Evolutionary conservation across 2,329 filamentous ascomycete genomes (phyloP), one percentile per base, ranked within the genome.

Genomic region (Bipolaris bicolor): DNA sequence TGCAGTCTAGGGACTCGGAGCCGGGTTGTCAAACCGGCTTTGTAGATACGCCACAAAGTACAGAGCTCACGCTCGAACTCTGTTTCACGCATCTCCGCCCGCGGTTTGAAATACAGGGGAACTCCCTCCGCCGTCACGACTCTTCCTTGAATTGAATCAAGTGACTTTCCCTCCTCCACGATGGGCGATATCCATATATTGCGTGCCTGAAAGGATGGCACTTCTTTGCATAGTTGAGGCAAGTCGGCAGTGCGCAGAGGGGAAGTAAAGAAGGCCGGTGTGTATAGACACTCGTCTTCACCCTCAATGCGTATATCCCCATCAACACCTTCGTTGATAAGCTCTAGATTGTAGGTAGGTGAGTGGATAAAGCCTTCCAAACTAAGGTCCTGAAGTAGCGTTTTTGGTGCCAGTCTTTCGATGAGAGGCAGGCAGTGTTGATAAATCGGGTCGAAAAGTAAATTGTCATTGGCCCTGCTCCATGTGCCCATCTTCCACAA

Each of bases 101-200:
- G 52, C 18, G 40, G 59, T 44, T 61, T 59, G 49, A 61, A 56
- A 24, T 50, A 59, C 22, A 56, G n/a, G 3, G 15, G 13, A 11
- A 18, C 18, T n/a, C 57, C 52, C 6, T 52, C 49, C 7, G 11
- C 43, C 39, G 57, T 60, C 20, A 40, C 10, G 18, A 57, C 52
- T 49, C 39, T 22, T 43, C 52, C 44, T 26, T 56, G 57, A n/a
- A 44, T 20, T 7, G 39, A 5, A 11, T 44, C 49, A 7, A 47
- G n/a, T 3, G n/a, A 3, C 6, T 24, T 29, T 13, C 15, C 29
- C 16, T 40, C 41, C 16, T 31, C 18, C 18, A 13, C 5, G 15
- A 7, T 29, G 10, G 31, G 22, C 10, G 49, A 31, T 18, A 52
- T 46, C 13, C 20, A 16, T 11, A 46, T 24, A 20, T 44, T 26